Base-by-base conservation (phyloP, 2,329 filamentous ascomycete species). In the Pseudopyricularia javanii region DNA sequence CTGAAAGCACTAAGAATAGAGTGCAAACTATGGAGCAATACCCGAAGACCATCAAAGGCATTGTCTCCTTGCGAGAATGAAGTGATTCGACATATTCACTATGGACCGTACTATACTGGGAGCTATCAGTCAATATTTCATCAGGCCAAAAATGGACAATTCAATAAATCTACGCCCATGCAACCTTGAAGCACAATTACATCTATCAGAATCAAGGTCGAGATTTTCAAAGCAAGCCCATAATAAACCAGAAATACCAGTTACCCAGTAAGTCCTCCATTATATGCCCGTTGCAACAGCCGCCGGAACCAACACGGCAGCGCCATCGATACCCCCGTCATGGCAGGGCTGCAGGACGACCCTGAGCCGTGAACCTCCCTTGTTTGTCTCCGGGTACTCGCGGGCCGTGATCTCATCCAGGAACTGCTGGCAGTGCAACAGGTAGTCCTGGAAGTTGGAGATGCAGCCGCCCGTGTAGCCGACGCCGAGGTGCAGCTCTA, bases 381-480 rank as follows among this genome's bases (percentile, higher is more conserved):
- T 8, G n/a, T 7, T 30, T 15, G 32, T 33, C 17, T 9, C 20
- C 3, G 62, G 63, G 51, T 72, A 73, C 50, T 74, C 71, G 28
- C 62, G 56, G 15, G 60, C 58, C 51, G 81, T 59, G 11, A 81
- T 68, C 22, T 66, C 63, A 59, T 88, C 81, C 50, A 91, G 73
- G 61, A 86, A 86, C 14, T 68, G 61, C 64, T 90, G 85, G 57
- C 84, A 88, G 59, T 85, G 83, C 47, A 71, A 68, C 43, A 87
- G 71, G 66, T 88, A 90, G 59, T 86, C 77, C 49, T 87, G 86
- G 60, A 89, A 89, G 60, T 87, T 81, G n/a, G 82, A 79, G 55
- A 91, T 91, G 61, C 86, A 89, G 7, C 86, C 85, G 32, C 87
- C 87, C 0, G 87, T 89, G 62, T 88, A 91, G 1, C 86, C 87